Evolutionary conservation across 306 rosid species (phyloP).

Genomic region (Dryas drummondii): DNA sequence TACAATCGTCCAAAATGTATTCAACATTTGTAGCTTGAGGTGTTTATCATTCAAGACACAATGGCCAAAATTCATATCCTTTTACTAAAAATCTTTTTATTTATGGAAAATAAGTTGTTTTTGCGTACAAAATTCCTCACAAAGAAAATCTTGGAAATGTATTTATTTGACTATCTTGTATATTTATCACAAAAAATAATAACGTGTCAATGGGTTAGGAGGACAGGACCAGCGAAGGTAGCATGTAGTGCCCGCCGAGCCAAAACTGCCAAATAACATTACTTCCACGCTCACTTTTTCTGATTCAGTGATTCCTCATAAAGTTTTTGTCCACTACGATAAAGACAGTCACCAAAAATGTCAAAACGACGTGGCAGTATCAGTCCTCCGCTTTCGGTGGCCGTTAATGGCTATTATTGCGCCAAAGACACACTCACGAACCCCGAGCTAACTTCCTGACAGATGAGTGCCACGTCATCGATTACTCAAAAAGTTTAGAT

Average conservation of each 20-base stretch:
- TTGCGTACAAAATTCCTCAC: too few relatives aligned
- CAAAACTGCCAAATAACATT: conserved; percentile 9
- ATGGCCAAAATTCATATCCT: too few relatives aligned
- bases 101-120: too few relatives aligned
- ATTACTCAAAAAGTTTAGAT: neutral
- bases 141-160: too few relatives aligned
- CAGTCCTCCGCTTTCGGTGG: conserved; percentile 35
- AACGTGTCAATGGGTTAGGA: neutral
- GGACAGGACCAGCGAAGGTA: conserved; percentile 30
- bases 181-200: too few relatives aligned
- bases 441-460: neutral
- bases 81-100: too few relatives aligned
- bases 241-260: conserved; percentile 20
- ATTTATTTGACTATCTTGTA: too few relatives aligned
- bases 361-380: conserved; percentile 17
- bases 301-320: neutral
- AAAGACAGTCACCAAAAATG: neutral
- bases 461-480: conserved; percentile 8
- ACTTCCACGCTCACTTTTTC: neutral
- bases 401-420: conserved; percentile 14
- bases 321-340: neutral
- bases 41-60: too few relatives aligned
- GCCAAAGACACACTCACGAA: conserved; percentile 2
- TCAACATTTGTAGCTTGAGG: too few relatives aligned
- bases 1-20: too few relatives aligned